These are phyloP conservation scores for Trichoderma sp. DNA, from an alignment of 2,329 filamentous ascomycete genomes.

Conservation along the genomic window DNA sequence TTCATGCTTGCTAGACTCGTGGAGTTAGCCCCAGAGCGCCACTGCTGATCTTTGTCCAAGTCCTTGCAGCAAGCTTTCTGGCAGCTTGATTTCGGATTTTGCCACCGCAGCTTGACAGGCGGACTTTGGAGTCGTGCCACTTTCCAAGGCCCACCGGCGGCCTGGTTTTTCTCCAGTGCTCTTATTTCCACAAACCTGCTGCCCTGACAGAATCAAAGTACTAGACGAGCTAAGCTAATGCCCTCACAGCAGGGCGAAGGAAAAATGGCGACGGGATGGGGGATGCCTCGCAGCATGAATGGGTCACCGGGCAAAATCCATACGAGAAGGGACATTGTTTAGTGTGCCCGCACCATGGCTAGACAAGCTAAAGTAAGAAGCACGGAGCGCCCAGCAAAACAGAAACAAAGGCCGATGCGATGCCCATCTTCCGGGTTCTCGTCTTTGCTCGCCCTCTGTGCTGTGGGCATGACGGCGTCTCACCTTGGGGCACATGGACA, in stretches of 20 bases:
- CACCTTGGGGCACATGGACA: constrained; percentile 10
- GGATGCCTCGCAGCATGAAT: constrained; percentile 10
- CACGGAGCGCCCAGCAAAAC: background rate
- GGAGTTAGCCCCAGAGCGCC: background rate
- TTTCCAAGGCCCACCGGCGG: background rate
- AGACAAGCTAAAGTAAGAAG: background rate
- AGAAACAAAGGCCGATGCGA: background rate
- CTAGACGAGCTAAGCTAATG: background rate
- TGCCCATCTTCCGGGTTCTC: constrained; percentile 1
- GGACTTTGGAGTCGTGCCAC: background rate
- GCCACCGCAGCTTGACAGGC: constrained; percentile 6
- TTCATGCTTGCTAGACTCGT: constrained; percentile 6
- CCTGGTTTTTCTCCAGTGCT: background rate
- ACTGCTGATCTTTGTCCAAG: constrained; percentile 10
- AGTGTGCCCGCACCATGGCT: constrained; percentile 1
- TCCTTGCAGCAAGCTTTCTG: background rate
- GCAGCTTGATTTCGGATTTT: background rate
- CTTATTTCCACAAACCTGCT: background rate
- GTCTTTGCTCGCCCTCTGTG: background rate
- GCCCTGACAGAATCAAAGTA: background rate
- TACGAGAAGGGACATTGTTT: background rate
- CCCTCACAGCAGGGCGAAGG: background rate
- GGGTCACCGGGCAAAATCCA: constrained; percentile 10
- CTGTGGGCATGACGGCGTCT: background rate
- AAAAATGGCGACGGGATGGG: background rate